Evolutionary conservation across 2,329 filamentous ascomycete species (phyloP).

Genomic region (Clonostachys chloroleuca): DNA sequence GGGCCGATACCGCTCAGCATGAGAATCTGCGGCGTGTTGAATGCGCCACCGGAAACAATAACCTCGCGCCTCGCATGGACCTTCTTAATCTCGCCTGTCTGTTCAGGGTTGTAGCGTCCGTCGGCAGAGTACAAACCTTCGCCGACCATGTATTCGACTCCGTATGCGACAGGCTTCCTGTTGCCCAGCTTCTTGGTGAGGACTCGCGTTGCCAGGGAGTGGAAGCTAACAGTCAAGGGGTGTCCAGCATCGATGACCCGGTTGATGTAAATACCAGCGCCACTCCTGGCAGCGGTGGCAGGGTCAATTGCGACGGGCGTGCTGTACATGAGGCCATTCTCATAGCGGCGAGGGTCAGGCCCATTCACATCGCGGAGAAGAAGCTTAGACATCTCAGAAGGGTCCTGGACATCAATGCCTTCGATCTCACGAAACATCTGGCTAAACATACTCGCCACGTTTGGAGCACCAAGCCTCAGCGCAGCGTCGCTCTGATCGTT

Average conservation of each 20-base stretch:
- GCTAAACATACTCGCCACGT: neutral
- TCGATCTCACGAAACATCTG: conserved; percentile 2
- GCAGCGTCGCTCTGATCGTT: too few species aligned
- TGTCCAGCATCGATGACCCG: neutral
- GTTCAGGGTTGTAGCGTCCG: conserved; percentile 4
- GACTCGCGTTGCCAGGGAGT: conserved; percentile 23
- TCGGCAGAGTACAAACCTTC: conserved; percentile 30
- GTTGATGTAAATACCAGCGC: neutral
- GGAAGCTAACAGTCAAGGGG: conserved; percentile 7
- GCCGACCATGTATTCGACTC: conserved; percentile 28
- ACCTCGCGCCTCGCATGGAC: conserved; percentile 19
- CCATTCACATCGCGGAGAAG: conserved; percentile 22
- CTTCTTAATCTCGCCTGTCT: conserved; percentile 3
- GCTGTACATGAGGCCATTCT: conserved; percentile 4
- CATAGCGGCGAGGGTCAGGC: conserved; percentile 14
- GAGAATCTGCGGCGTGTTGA: conserved; percentile 27
- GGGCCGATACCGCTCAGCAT: conserved; percentile 28
- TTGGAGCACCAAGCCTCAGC: too few species aligned
- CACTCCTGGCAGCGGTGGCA: neutral
- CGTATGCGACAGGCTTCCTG: conserved; percentile 7
- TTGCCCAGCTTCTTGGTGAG: conserved; percentile 13
- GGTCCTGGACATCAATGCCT: conserved; percentile 1
- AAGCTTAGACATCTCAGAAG: conserved; percentile 8
- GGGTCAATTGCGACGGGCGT: neutral
- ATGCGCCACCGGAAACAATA: conserved; percentile 25